Conservation (phyloP, 2,329 filamentous ascomycete genomes). For the Fusarium secorum region DNA sequence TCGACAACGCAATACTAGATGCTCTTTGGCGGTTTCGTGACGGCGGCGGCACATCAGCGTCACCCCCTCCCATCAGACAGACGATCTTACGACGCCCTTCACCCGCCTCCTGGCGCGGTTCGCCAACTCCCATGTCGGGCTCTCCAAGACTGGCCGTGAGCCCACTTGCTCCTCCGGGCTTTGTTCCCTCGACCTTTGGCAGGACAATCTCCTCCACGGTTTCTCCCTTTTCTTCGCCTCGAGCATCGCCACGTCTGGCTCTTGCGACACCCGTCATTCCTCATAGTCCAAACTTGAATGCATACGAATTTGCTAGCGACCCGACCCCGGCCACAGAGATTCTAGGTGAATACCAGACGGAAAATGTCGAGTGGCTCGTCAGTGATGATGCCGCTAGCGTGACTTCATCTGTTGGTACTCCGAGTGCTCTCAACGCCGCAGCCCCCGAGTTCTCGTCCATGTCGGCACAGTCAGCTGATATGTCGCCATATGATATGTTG, state of each 20-base stretch:
- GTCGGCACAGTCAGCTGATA: conserved; percentile 76
- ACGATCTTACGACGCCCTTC: conserved; percentile 90
- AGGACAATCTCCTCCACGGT: conserved; percentile 80
- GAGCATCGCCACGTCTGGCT: conserved; percentile 88
- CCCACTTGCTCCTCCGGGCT: conserved; percentile 84
- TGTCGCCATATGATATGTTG: conserved; percentile 98
- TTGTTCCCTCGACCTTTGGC: conserved; percentile 76
- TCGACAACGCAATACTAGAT: conserved; percentile 92
- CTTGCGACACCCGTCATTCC: conserved; percentile 91
- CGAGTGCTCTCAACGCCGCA: conserved; percentile 77
- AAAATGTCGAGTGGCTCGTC: conserved; percentile 97
- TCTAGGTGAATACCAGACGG: conserved; percentile 88
- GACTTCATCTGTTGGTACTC: conserved; percentile 74
- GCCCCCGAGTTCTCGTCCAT: conserved; percentile 77
- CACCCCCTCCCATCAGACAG: conserved; percentile 85
- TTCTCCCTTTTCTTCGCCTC: conserved; percentile 92
- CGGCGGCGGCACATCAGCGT: conserved; percentile 69
- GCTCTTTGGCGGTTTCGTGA: conserved; percentile 87
- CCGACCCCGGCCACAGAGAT: conserved; percentile 81
- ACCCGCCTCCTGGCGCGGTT: conserved; percentile 90
- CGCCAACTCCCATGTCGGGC: conserved; percentile 80
- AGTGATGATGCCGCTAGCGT: conserved; percentile 85
- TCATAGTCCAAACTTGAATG: conserved; percentile 91
- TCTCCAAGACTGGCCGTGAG: conserved; percentile 84
- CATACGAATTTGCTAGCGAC: conserved; percentile 91